Conservation (phyloP, 2,329 filamentous ascomycete species). For the Sporothrix variecibatus region DNA sequence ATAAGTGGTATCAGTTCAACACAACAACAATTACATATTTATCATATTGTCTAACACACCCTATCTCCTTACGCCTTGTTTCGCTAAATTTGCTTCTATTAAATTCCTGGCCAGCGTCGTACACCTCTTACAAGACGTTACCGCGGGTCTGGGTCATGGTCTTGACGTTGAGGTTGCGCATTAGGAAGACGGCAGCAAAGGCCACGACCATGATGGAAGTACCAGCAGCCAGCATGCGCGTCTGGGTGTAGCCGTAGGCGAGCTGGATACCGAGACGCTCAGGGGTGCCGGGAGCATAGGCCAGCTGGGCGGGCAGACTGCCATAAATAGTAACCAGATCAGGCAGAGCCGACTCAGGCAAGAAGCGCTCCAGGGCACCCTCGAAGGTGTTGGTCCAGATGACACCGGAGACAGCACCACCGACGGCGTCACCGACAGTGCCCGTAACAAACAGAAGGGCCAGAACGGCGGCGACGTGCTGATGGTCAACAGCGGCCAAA, state of each 20-base stretch:
- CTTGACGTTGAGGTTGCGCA: conserved; percentile 30
- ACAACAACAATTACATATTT: too few relatives aligned
- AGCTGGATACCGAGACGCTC: conserved; percentile 56
- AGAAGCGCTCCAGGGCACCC: conserved; percentile 48
- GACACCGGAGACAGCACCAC: conserved; percentile 59
- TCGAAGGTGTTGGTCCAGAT: conserved; percentile 63
- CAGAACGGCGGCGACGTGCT: conserved; percentile 22
- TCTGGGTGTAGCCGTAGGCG: conserved; percentile 57
- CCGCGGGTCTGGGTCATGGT: conserved; percentile 28
- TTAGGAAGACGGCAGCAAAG: conserved; percentile 24
- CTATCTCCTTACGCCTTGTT: too few relatives aligned
- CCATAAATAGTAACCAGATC: conserved; percentile 53
- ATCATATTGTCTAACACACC: too few relatives aligned
- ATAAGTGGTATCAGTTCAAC: too few relatives aligned
- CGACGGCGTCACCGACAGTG: conserved; percentile 60
- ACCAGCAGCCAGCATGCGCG: conserved; percentile 49
- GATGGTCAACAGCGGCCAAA: conserved; percentile 21
- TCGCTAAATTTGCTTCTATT: too few relatives aligned
- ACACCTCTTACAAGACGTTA: conserved; percentile 22
- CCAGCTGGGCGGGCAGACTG: conserved; percentile 52
- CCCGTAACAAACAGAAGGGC: conserved; percentile 41
- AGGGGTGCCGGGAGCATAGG: conserved; percentile 52
- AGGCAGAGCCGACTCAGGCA: conserved; percentile 46
- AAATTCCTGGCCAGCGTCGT: too few relatives aligned
- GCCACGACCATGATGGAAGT: conserved; percentile 38